A percentile compares a stretch with the other conserved stretches of the same genome.
Conservation (phyloP, 2,329 filamentous ascomycete species). For the Tolypocladium sp. region DNA sequence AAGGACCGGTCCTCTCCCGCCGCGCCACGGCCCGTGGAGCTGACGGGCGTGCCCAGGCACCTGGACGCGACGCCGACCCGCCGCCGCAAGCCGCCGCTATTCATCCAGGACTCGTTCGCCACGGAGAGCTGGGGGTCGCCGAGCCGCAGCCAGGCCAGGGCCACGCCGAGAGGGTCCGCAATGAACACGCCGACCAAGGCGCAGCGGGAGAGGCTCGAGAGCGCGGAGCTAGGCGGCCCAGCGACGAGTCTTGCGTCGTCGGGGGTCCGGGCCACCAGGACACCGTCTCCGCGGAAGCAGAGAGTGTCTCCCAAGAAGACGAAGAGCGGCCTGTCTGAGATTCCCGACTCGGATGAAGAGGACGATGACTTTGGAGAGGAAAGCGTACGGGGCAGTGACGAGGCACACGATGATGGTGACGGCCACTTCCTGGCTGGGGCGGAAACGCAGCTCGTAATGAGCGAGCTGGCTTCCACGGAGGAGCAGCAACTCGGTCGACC, state of each 20-base stretch:
- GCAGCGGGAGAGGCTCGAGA: not conserved
- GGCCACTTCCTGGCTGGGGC: constrained; percentile 16
- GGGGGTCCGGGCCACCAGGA: constrained; percentile 6
- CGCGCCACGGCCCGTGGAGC: constrained; percentile 10
- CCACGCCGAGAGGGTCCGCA: not conserved
- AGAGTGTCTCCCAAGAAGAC: not conserved
- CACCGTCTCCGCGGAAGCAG: constrained; percentile 5
- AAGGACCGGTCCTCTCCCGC: constrained; percentile 22
- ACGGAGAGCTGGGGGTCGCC: constrained; percentile 22
- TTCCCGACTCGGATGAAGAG: constrained; percentile 42
- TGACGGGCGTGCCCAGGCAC: constrained; percentile 10
- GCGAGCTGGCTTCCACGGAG: constrained; percentile 19
- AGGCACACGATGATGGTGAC: constrained; percentile 6
- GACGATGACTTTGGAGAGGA: constrained; percentile 13
- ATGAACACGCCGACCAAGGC: constrained; percentile 11
- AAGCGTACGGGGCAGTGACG: constrained; percentile 9
- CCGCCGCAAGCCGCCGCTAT: constrained; percentile 16
- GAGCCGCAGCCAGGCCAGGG: constrained; percentile 11
- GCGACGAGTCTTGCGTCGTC: not conserved
- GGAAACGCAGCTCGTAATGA: constrained; percentile 25
- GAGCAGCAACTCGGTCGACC: constrained; percentile 5
- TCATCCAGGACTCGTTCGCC: constrained; percentile 37
- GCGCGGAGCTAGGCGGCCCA: not conserved
- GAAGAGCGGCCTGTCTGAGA: constrained; percentile 19
- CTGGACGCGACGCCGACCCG: constrained; percentile 10